A percentile compares a stretch with the other conserved stretches of the same genome.
Conservation (phyloP, 1,284 basidiomycete species). For the Fomitopsis palustris region DNA sequence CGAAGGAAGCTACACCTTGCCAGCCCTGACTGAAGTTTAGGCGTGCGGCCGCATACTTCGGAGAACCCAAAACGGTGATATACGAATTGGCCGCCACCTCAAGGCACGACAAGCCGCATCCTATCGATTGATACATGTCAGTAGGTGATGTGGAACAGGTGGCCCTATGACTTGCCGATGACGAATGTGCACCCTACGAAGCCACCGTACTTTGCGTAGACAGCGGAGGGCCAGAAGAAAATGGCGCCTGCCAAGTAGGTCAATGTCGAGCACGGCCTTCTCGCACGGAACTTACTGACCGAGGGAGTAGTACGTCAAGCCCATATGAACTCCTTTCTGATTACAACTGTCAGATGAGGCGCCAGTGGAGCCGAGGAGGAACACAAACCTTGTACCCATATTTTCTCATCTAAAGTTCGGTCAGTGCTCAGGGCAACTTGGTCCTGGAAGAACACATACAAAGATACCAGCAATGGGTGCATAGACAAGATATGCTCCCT, state of each 20-base stretch:
- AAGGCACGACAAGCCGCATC: slow-evolving; percentile 68
- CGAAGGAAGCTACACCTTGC: slow-evolving; percentile 77
- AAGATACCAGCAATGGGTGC: slow-evolving; percentile 56
- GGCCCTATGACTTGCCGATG: slow-evolving; percentile 39
- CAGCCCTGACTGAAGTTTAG: slow-evolving; percentile 83
- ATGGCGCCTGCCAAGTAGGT: slow-evolving; percentile 46
- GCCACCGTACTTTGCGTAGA: slow-evolving; percentile 63
- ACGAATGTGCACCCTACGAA: slow-evolving; percentile 74
- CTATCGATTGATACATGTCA: slow-evolving; percentile 26
- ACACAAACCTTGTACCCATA: slow-evolving; percentile 54
- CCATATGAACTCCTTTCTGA: slow-evolving; percentile 64
- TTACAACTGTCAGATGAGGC: slow-evolving; percentile 6
- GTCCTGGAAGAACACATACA: slow-evolving; percentile 30
- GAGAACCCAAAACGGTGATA: slow-evolving; percentile 64
- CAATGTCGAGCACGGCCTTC: neutral
- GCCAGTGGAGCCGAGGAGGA: neutral
- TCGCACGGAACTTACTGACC: slow-evolving; percentile 32
- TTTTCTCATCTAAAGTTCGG: slow-evolving; percentile 43
- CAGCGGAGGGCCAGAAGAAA: slow-evolving; percentile 81
- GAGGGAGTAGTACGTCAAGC: slow-evolving; percentile 66
- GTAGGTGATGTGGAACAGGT: neutral
- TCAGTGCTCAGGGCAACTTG: neutral
- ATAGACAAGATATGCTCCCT: slow-evolving; percentile 69
- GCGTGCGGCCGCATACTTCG: slow-evolving; percentile 72
- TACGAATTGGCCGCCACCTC: slow-evolving; percentile 84